Evolutionary conservation across 208 protist genomes (phyloP).

Genomic region (Leishmania lainsoni): DNA sequence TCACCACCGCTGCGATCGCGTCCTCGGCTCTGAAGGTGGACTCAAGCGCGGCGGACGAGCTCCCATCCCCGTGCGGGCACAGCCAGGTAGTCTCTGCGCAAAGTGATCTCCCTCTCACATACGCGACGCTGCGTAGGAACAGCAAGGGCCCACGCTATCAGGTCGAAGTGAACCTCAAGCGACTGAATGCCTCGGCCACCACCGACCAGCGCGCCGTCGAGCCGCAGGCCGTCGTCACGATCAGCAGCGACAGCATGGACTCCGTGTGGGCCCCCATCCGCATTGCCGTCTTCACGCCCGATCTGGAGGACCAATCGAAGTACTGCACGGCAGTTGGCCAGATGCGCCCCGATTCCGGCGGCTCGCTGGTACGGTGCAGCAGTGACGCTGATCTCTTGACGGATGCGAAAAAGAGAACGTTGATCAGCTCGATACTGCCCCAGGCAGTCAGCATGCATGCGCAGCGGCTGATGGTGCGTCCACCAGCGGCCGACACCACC

Average conservation of each 20-base stretch:
- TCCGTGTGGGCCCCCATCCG: background rate
- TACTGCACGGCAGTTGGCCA: constrained; percentile 50
- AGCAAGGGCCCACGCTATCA: background rate
- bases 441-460: constrained; percentile 49
- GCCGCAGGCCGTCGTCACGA: background rate
- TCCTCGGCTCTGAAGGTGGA: background rate
- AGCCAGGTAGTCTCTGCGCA: constrained; percentile 14
- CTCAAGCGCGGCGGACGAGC: background rate
- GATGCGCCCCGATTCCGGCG: constrained; percentile 33
- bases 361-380: constrained; percentile 26
- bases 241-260: background rate
- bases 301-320: constrained; percentile 34
- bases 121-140: constrained; percentile 6
- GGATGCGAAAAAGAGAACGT: constrained; percentile 24
- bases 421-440: constrained; percentile 42
- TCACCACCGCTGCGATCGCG: background rate
- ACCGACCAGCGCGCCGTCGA: constrained; percentile 3
- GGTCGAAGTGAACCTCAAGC: background rate
- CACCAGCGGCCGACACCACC: constrained; percentile 2
- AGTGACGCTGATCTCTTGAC: constrained; percentile 38
- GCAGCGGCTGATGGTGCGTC: constrained; percentile 47
- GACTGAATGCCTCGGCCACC: background rate
- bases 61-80: constrained; percentile 14
- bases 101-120: constrained; percentile 20
- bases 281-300: background rate